Evolutionary conservation across 2,329 filamentous ascomycete genomes (phyloP), one percentile per base, ranked within the genome.

Genomic region (Metarhizium album): DNA sequence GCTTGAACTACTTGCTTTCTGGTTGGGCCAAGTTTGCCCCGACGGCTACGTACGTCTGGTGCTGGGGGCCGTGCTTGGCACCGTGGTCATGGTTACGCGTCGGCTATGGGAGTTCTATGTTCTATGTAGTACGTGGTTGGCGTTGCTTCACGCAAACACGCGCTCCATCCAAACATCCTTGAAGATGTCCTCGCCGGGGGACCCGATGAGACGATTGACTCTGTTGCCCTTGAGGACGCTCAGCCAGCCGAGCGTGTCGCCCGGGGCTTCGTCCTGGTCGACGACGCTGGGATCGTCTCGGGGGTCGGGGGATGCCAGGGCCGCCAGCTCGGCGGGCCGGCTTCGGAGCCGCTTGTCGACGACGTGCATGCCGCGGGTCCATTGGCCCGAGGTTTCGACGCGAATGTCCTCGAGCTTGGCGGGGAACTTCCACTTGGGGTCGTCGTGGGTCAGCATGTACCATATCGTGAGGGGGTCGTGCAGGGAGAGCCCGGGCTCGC

Each of bases 351-450:
- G 78, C 35, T 82, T 76, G 72, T 98, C 93, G 40, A 90, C 74
- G 31, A 97, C 76, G 62, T 90, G 90, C 83, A 93, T 90, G 1
- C 93, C 91, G 51, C 88, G 76, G 45, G 90, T 95, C 93, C 93
- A 98, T 71, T 97, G 93, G 2, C 91, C 93, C 2, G 79, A 72
- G 0, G 90, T 94, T 70, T 98, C 93, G 40, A 98, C 74, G 20
- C 93, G 79, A 51, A 98, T 84, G 64, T 98, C 93, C 66, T 95
- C 86, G 0, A 74, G 80, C 52, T 76, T 72, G 14, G 71, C 66
- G 1, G 78, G 73, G 16, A 72, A 63, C 64, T 74, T 76, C 83
- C 83, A 86, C 29, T 65, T 67, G 18, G 78, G 72, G 52, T 82
- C 71, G 54, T 74, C 76, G 54, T 69, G 72, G 7, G 82, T 84